Percentiles rank a stretch among this genome's conserved stretches.
Conservation (phyloP, 2,329 filamentous ascomycete genomes). For the Penicillium sumatraense region DNA sequence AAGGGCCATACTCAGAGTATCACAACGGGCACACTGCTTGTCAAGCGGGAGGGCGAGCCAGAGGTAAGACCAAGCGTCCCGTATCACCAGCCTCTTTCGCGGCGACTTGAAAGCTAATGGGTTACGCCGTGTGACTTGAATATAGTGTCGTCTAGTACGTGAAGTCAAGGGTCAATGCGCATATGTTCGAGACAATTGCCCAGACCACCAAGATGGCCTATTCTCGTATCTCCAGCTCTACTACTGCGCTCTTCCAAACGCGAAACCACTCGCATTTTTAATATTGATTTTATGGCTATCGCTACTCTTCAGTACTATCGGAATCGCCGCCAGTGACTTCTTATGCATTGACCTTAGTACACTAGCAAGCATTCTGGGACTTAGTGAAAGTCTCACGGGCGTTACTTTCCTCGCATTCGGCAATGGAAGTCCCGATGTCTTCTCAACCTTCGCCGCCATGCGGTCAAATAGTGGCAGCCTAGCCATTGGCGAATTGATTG, state of each 20-base stretch:
- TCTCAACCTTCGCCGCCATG: slow-evolving; percentile 98
- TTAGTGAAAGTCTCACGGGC: slow-evolving; percentile 94
- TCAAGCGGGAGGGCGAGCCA: slow-evolving; percentile 27
- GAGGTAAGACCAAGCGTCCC: slow-evolving; percentile 29
- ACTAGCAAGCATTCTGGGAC: slow-evolving; percentile 82
- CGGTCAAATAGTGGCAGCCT: slow-evolving; percentile 95
- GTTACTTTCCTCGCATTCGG: slow-evolving; percentile 97
- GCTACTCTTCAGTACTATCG: slow-evolving; percentile 92
- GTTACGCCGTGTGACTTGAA: slow-evolving; percentile 14
- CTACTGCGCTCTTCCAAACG: slow-evolving; percentile 76
- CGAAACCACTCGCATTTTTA: slow-evolving; percentile 76
- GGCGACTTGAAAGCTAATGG: slow-evolving; percentile 17
- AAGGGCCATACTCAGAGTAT: slow-evolving; percentile 10
- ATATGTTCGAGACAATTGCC: slow-evolving; percentile 81
- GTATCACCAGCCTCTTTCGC: slow-evolving; percentile 4
- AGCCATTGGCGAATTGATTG: slow-evolving; percentile 92
- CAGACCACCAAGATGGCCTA: slow-evolving; percentile 86
- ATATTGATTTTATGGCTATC: slow-evolving; percentile 82
- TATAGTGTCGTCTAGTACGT: slow-evolving; percentile 79
- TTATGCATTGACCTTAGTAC: slow-evolving; percentile 97
- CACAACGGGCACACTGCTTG: slow-evolving; percentile 14
- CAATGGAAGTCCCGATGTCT: slow-evolving; percentile 97
- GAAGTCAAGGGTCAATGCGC: slow-evolving; percentile 78
- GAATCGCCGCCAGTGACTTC: slow-evolving; percentile 97
- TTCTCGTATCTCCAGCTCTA: slow-evolving; percentile 88